Evolutionary conservation across 2,329 filamentous ascomycete genomes (phyloP).

Genomic region (Fusarium sp.): DNA sequence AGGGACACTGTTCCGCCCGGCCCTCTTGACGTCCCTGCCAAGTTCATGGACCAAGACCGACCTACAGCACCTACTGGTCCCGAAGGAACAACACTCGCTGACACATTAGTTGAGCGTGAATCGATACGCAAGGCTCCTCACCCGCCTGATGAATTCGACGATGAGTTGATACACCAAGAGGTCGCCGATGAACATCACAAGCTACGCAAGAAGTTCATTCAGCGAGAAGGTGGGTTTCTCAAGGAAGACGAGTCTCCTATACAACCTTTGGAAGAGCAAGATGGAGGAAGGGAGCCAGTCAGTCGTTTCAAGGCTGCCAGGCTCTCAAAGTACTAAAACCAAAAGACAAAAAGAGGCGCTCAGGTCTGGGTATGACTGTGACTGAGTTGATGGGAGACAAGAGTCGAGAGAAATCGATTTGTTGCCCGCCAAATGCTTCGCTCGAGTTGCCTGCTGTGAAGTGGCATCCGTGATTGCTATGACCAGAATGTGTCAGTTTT

Average conservation of each 20-base stretch:
- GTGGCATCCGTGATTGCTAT: conserved; percentile 38
- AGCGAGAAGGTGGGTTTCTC: conserved; percentile 86
- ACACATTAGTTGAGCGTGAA: conserved; percentile 71
- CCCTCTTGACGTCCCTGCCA: conserved; percentile 61
- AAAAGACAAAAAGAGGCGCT: conserved; percentile 7
- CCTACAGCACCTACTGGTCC: conserved; percentile 65
- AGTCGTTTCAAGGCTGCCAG: conserved; percentile 83
- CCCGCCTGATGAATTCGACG: conserved; percentile 78
- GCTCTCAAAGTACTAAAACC: conserved; percentile 65
- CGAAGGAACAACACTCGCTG: conserved; percentile 70
- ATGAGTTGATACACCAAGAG: conserved; percentile 79
- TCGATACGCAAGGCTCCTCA: conserved; percentile 48
- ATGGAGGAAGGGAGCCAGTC: conserved; percentile 73
- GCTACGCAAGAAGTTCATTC: conserved; percentile 85
- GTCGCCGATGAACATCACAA: conserved; percentile 87
- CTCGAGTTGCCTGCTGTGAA: conserved; percentile 40
- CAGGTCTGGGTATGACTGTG: conserved; percentile 19
- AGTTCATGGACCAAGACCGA: conserved; percentile 57
- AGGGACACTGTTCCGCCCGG: conserved; percentile 56
- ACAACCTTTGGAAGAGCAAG: conserved; percentile 77
- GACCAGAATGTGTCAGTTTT: conserved; percentile 6
- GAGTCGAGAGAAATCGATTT: conserved; percentile 52
- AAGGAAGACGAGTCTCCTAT: conserved; percentile 78
- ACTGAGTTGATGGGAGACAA: conserved; percentile 32
- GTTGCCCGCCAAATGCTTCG: conserved; percentile 39